Evolutionary conservation across 1,139 yeast species (phyloP).

Genomic region (Hemisphaericaspora lyxosophila): DNA sequence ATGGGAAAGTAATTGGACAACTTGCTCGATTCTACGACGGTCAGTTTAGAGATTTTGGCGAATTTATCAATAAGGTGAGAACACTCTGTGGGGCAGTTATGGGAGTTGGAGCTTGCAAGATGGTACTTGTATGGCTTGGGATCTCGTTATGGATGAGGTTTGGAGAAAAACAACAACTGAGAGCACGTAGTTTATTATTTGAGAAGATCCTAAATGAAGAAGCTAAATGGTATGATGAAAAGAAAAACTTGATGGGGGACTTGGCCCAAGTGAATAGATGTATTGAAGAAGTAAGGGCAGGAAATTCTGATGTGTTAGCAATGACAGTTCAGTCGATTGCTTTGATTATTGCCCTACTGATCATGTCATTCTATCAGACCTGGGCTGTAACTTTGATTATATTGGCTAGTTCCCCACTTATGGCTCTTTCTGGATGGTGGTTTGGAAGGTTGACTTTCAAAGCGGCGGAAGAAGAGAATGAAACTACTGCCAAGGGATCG

Average conservation of each 20-base stretch:
- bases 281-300: constrained; percentile 72
- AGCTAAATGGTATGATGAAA: constrained; percentile 61
- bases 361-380: constrained; percentile 70
- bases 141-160: constrained; percentile 63
- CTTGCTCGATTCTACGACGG: constrained; percentile 41
- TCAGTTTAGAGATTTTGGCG: constrained; percentile 20
- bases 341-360: constrained; percentile 55
- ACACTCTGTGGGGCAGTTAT: constrained; percentile 54
- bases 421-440: constrained; percentile 47
- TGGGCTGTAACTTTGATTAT: constrained; percentile 84
- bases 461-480: constrained; percentile 59
- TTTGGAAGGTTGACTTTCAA: constrained; percentile 54
- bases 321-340: constrained; percentile 51
- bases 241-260: constrained; percentile 57
- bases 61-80: constrained; percentile 46
- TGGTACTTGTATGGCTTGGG: constrained; percentile 55
- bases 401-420: constrained; percentile 69
- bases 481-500: constrained; percentile 54
- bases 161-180: constrained; percentile 69
- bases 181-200: constrained; percentile 52
- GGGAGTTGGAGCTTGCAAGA: constrained; percentile 55
- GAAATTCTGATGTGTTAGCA: constrained; percentile 69
- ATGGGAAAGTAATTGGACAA: constrained; percentile 62
- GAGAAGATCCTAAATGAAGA: constrained; percentile 22
- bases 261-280: constrained; percentile 69